Evolutionary conservation across 768 basidiomycete genomes (phyloP).

Genomic region (Pleurotus citrinopileatus): DNA sequence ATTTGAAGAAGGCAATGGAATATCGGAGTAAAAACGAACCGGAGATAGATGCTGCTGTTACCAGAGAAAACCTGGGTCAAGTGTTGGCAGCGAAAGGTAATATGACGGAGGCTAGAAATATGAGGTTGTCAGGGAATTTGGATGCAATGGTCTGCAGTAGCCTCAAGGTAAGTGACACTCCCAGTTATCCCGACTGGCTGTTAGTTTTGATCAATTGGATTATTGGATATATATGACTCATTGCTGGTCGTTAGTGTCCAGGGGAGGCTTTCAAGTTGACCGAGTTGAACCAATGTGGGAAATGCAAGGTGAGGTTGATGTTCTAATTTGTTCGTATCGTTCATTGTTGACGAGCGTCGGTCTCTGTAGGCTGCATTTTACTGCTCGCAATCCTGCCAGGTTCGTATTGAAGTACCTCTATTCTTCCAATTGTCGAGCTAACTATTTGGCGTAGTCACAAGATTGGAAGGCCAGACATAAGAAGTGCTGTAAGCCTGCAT

Average conservation of each 20-base stretch:
- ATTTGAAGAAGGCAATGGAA: conserved; percentile 30
- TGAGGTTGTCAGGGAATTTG: background rate
- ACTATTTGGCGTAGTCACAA: background rate
- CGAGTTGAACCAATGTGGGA: background rate
- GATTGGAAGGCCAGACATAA: background rate
- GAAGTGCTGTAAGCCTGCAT: background rate
- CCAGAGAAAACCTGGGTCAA: background rate
- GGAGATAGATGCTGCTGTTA: conserved; percentile 14
- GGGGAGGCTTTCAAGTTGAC: background rate
- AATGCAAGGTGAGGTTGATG: background rate
- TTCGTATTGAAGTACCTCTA: background rate
- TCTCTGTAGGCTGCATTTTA: background rate
- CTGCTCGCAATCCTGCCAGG: background rate
- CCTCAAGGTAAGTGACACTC: background rate
- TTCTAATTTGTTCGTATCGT: background rate
- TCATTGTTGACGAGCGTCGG: background rate
- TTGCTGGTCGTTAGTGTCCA: too few species aligned
- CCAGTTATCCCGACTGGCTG: background rate
- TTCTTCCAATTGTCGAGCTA: background rate
- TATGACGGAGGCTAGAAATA: background rate
- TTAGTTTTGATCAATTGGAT: background rate
- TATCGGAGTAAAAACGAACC: conserved; percentile 16
- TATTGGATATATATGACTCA: background rate
- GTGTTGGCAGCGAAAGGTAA: background rate
- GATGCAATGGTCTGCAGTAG: background rate